Base-by-base conservation (phyloP, 768 basidiomycete genomes). In the Neoboletus brunneissimus region DNA sequence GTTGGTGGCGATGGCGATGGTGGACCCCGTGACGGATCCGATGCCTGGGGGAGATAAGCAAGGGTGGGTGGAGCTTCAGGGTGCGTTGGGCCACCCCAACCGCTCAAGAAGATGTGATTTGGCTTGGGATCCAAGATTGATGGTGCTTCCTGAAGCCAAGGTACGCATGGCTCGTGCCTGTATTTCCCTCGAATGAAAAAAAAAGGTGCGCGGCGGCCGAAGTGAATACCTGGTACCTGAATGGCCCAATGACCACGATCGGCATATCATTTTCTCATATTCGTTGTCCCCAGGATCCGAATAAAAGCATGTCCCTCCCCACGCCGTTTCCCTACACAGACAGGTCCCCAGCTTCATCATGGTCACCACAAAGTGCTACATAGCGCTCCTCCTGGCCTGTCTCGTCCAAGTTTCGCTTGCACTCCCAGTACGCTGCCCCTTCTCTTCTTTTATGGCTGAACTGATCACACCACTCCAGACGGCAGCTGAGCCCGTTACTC, bases 171-270 rank as follows among this genome's bases (percentile, higher is more conserved):
- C 20, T 25, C 35, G 68, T 68, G 56, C 66, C 68, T 71, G 53
- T 31, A 66, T 55, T 56, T 55, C 55, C 64, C 48, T 55, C 27
- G 42, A 42, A 60, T 32, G 40, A 45, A 54, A 53, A 54, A 29
- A 62, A 58, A 61, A 52, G n/a, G 56, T 51, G 58, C 51, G 40
- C 54, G 67, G 70, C 67, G 67, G 60, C 56, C 59, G 63, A 60
- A 64, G 64, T 51, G 37, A 15, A 22, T 15, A 22, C 18, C 34
- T 55, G 52, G 70, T 67, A 60, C 70, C 68, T 67, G 64, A 49
- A 51, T 45, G 44, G 55, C 46, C 57, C 56, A 61, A 44, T 61
- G 57, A 59, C 67, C 65, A 50, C 56, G 45, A 60, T 57, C 58
- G 49, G 54, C 53, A 60, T 37, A 54, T 51, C 48, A 23, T 59